Percentiles rank a stretch among this genome's conserved stretches.
These are phyloP conservation scores for Nicotiana rustica DNA, from an alignment of 305 asterid genomes.

Conservation along the genomic window DNA sequence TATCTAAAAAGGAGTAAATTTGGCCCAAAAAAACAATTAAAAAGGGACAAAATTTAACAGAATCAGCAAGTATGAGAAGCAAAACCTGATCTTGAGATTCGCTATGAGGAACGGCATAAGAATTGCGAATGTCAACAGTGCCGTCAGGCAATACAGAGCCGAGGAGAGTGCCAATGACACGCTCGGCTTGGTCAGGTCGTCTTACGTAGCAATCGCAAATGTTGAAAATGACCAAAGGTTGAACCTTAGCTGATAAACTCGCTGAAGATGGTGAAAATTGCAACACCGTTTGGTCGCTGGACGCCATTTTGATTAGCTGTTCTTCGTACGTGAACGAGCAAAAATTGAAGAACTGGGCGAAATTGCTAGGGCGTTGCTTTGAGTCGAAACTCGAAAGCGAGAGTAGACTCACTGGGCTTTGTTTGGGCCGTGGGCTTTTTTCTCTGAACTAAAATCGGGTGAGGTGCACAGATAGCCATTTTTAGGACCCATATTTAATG, in stretches of 20 bases:
- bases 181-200: constrained; percentile 88
- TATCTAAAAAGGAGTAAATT: neutral
- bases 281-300: constrained; percentile 63
- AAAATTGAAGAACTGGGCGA: neutral
- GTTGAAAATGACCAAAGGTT: constrained; percentile 85
- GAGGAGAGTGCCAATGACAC: constrained; percentile 87
- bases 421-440: neutral
- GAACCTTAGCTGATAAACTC: constrained; percentile 72
- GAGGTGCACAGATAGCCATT: no score
- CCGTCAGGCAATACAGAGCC: constrained; percentile 90
- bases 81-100: constrained; percentile 82
- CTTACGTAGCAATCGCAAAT: constrained; percentile 84
- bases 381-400: no score
- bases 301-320: constrained; percentile 52
- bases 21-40: neutral
- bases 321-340: neutral
- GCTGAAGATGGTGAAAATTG: constrained; percentile 65
- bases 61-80: neutral
- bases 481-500: no score
- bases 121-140: constrained; percentile 83
- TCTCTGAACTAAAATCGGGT: neutral
- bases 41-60: neutral
- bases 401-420: neutral
- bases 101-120: constrained; percentile 88
- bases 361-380: constrained; percentile 7